phyloP scores from a whole-genome alignment of 2,329 filamentous ascomycete genomes.

The Allantophomopsis lycopodina region DNA sequence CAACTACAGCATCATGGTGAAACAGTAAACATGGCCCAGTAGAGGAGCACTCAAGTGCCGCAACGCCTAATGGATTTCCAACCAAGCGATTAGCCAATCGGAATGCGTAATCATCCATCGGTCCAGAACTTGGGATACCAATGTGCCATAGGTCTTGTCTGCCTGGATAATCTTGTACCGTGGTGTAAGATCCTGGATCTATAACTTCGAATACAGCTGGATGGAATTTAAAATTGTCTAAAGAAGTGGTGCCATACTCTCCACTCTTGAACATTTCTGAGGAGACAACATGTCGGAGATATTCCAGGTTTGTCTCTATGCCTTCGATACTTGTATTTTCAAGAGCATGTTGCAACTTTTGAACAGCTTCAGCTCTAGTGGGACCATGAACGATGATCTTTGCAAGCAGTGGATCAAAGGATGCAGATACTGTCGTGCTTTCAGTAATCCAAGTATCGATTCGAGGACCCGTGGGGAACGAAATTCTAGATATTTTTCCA shows the following conservation, averaged over 20 bases:
- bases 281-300: slow-evolving; percentile 34
- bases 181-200: slow-evolving; percentile 17
- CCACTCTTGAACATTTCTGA: slow-evolving; percentile 31
- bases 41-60: too few species aligned
- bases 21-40: too few species aligned
- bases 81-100: too few species aligned
- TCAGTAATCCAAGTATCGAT: slow-evolving; percentile 57
- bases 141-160: too few species aligned
- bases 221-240: slow-evolving; percentile 16
- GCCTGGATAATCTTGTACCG: too few species aligned
- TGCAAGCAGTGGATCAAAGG: slow-evolving; percentile 65
- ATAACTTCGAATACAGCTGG: slow-evolving; percentile 19
- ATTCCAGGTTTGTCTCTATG: slow-evolving; percentile 38
- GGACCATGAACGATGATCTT: slow-evolving; percentile 53
- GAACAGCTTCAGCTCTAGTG: slow-evolving; percentile 44
- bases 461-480: slow-evolving; percentile 22
- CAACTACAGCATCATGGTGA: too few species aligned
- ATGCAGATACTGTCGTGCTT: slow-evolving; percentile 56
- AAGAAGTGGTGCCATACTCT: slow-evolving; percentile 20
- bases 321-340: slow-evolving; percentile 20
- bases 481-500: slow-evolving; percentile 21
- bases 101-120: too few species aligned
- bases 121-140: too few species aligned
- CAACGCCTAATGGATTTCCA: too few species aligned
- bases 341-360: slow-evolving; percentile 27